Evolutionary conservation across 2,329 filamentous ascomycete species (phyloP).

Genomic region (Colletotrichum coccodes): DNA sequence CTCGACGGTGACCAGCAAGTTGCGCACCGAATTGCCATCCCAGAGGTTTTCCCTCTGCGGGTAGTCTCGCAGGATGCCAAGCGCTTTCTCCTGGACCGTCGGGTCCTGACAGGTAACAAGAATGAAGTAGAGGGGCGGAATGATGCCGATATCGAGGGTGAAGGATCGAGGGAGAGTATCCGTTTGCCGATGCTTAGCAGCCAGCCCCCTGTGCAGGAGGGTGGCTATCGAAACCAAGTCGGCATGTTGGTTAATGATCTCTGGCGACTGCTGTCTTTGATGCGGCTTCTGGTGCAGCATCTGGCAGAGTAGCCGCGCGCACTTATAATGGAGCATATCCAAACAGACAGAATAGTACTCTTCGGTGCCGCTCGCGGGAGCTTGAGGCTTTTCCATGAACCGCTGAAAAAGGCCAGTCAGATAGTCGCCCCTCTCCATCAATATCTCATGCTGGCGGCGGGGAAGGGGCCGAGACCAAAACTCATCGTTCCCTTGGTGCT

Average conservation of each 20-base stretch:
- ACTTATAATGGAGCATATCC: conserved; percentile 28
- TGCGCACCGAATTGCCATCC: conserved; percentile 16
- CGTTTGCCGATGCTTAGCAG: not conserved
- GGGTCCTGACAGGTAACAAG: conserved; percentile 11
- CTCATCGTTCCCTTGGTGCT: conserved; percentile 27
- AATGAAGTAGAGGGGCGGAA: conserved; percentile 20
- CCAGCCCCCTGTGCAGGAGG: conserved; percentile 11
- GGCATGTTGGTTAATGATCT: conserved; percentile 5
- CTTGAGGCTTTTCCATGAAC: conserved; percentile 20
- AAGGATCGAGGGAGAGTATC: conserved; percentile 12
- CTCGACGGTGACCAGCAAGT: conserved; percentile 16
- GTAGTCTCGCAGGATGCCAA: conserved; percentile 16
- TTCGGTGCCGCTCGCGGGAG: conserved; percentile 1
- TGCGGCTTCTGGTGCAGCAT: conserved; percentile 17
- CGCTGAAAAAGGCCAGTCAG: conserved; percentile 28
- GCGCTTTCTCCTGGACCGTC: conserved; percentile 1
- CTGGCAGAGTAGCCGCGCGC: conserved; percentile 17
- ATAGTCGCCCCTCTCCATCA: conserved; percentile 32
- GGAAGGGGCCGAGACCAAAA: conserved; percentile 32
- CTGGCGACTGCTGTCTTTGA: not conserved
- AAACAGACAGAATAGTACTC: conserved; percentile 25
- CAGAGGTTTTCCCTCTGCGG: conserved; percentile 15
- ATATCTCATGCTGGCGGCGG: conserved; percentile 34
- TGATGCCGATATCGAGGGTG: conserved; percentile 23
- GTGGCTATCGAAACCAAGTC: conserved; percentile 8